Conservation (phyloP, 805 yeast genomes). For the Jamesozyma gamospora region DNA sequence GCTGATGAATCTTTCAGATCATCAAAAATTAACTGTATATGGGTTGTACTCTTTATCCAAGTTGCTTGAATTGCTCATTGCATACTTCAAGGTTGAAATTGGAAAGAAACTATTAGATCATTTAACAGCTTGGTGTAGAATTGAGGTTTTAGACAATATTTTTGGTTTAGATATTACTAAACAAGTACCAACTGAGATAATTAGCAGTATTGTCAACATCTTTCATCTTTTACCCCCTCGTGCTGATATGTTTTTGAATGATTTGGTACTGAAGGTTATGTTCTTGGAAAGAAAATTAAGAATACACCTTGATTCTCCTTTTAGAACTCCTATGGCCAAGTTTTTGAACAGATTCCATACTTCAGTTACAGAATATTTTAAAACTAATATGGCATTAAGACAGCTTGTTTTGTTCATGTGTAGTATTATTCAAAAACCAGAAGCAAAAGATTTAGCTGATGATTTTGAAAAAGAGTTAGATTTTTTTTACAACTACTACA, state of each 20-base stretch:
- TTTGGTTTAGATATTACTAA: slow-evolving; percentile 73
- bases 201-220: slow-evolving; percentile 80
- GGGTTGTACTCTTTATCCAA: slow-evolving; percentile 89
- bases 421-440: slow-evolving; percentile 23
- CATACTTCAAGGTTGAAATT: slow-evolving; percentile 92
- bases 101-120: slow-evolving; percentile 90
- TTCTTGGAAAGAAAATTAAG: slow-evolving; percentile 75
- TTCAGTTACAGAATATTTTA: slow-evolving; percentile 62
- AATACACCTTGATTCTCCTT: slow-evolving; percentile 79
- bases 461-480: slow-evolving; percentile 44
- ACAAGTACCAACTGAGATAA: slow-evolving; percentile 75
- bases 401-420: slow-evolving; percentile 38
- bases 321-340: slow-evolving; percentile 81
- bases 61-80: slow-evolving; percentile 72
- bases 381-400: slow-evolving; percentile 54
- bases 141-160: slow-evolving; percentile 60
- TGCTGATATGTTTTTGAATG: slow-evolving; percentile 87
- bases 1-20: slow-evolving; percentile 90
- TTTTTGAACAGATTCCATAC: slow-evolving; percentile 75
- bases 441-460: slow-evolving; percentile 40
- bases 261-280: slow-evolving; percentile 64
- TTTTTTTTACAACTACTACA: slow-evolving; percentile 38
- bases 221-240: slow-evolving; percentile 87
- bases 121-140: slow-evolving; percentile 91
- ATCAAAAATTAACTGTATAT: slow-evolving; percentile 75